Percentiles rank a stretch among this genome's conserved stretches.
Conservation (phyloP, 768 basidiomycete species). For the Erythrobasidium yunnanense region DNA sequence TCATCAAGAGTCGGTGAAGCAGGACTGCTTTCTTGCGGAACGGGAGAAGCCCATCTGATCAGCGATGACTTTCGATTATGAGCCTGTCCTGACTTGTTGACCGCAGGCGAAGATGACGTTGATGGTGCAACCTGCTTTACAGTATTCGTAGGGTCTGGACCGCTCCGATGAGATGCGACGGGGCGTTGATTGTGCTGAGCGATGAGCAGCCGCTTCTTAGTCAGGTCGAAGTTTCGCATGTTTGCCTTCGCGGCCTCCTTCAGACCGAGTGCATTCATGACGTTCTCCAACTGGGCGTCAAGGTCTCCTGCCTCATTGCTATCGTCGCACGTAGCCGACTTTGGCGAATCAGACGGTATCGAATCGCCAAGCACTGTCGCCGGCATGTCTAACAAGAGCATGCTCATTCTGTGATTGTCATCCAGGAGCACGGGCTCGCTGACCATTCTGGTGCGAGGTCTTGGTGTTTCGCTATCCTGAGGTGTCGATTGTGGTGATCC, state of each 20-base stretch:
- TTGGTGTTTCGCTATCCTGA: neutral
- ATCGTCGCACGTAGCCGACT: no score
- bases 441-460: conserved; percentile 17
- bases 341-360: neutral
- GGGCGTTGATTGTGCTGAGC: conserved; percentile 59
- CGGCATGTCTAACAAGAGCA: conserved; percentile 31
- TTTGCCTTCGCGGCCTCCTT: conserved; percentile 58
- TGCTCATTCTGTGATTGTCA: conserved; percentile 27
- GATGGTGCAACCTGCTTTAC: no score
- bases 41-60: no score
- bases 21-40: no score
- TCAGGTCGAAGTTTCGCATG: conserved; percentile 54
- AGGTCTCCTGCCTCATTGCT: no score
- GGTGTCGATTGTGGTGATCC: conserved; percentile 16
- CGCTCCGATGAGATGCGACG: no score
- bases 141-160: no score
- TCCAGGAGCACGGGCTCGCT: conserved; percentile 30
- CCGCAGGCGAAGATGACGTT: no score
- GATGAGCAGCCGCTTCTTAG: conserved; percentile 56
- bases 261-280: conserved; percentile 63
- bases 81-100: no score
- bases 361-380: neutral
- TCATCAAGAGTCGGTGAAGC: no score
- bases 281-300: conserved; percentile 52
- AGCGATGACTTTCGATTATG: no score